Evolutionary conservation across 805 yeast genomes (phyloP), one percentile per base, ranked within the genome.

Genomic region (Dipodascus albidus): DNA sequence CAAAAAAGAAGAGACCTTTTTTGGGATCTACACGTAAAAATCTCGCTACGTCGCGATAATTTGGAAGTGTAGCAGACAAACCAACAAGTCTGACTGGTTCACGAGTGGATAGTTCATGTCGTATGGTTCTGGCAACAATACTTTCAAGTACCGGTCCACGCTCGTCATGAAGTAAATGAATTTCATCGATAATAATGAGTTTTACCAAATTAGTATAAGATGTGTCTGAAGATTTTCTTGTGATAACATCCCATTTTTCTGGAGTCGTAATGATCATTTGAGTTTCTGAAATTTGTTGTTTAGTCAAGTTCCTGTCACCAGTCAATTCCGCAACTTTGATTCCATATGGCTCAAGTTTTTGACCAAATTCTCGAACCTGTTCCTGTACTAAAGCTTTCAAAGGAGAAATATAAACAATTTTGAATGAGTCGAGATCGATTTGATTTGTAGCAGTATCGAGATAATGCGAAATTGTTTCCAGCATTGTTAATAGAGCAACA

Each of bases 161-260:
- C 60, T 82, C 88, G 64, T 91, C 98, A 65, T 91, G 96, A 58
- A 91, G 72, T 51, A 91, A 73, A 73, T 91, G 99, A 55, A 91
- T 84, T 67, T 91, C 99, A 72, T 91, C 99, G 51, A 93, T 80
- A 23, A 91, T 84, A 8, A 91, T 68, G 21, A 91, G 73, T 44
- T 79, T 75, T 1, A 88, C 93, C 0, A 81, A 69, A 35, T 77
- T 74, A 0, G 82, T 77, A 60, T 82, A 83, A 22, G 84, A 78
- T 1, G 79, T 72, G 55, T 86, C 91, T 20, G 80, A 74, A 47
- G 76, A 75, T 62, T 91, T 91, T 70, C 99, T 77, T 0, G 96
- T 90, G 15, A 90, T 83, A 20, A 93, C 87, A 70, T 93, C 98
- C 98, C 98, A 91, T 64, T 90, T 91, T 64, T 93, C 99, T 0